Evolutionary conservation across 352 stramenopile genomes (phyloP).

Genomic region (Pythium volutum): DNA sequence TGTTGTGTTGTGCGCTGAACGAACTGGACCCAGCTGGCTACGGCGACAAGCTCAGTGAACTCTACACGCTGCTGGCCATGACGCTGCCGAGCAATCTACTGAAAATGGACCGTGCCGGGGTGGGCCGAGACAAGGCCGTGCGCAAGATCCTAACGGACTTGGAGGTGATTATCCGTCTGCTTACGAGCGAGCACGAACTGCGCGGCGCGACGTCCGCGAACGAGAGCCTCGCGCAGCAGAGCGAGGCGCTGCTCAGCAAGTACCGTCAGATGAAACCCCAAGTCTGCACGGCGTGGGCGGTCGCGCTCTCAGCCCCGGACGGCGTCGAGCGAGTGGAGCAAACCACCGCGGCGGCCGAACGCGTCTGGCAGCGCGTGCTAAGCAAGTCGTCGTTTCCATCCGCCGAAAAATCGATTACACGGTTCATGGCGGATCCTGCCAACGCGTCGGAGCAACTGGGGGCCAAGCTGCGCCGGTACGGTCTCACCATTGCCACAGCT

Average conservation of each 20-base stretch:
- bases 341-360: slow-evolving; percentile 35
- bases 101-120: no score
- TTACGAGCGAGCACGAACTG: slow-evolving; percentile 47
- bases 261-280: slow-evolving; percentile 26
- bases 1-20: slow-evolving; percentile 40
- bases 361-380: slow-evolving; percentile 38
- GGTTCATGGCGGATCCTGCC: slow-evolving; percentile 26
- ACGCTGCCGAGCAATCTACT: no score
- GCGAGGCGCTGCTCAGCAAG: slow-evolving; percentile 25
- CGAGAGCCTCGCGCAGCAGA: slow-evolving; percentile 32
- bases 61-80: slow-evolving; percentile 28
- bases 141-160: slow-evolving; percentile 44
- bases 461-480: slow-evolving; percentile 18
- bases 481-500: background rate
- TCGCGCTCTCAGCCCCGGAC: slow-evolving; percentile 21
- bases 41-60: slow-evolving; percentile 25
- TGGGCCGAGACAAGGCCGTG: slow-evolving; percentile 17
- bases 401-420: slow-evolving; percentile 17
- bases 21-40: slow-evolving; percentile 44
- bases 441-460: slow-evolving; percentile 19
- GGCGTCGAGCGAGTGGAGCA: slow-evolving; percentile 28
- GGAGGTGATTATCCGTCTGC: slow-evolving; percentile 33
- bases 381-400: no score
- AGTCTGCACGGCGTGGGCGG: slow-evolving; percentile 19
- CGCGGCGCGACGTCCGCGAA: slow-evolving; percentile 37